A percentile compares a stretch with the other conserved stretches of the same genome.
phyloP scores from a whole-genome alignment of 192 early-diverging fungal species.

The Coemansia sp. region DNA sequence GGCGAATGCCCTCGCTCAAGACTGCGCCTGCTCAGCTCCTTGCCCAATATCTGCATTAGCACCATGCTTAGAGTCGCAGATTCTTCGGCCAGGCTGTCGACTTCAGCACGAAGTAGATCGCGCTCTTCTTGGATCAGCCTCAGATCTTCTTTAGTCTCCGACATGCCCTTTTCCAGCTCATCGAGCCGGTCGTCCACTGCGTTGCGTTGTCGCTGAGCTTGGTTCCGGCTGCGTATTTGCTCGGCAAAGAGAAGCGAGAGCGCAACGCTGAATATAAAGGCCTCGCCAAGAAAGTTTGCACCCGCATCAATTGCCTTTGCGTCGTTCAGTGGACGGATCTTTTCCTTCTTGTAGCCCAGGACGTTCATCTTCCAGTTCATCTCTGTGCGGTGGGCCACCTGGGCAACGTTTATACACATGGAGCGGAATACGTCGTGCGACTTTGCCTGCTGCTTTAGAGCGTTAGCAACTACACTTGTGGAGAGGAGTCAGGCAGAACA shows the following conservation, averaged over 20 bases:
- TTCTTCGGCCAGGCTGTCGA: slow-evolving; percentile 27
- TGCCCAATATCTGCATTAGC: slow-evolving; percentile 42
- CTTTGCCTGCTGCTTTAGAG: slow-evolving; percentile 56
- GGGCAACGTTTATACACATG: slow-evolving; percentile 74
- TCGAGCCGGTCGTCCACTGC: slow-evolving; percentile 56
- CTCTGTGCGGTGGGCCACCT: slow-evolving; percentile 74
- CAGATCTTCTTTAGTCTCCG: slow-evolving; percentile 45
- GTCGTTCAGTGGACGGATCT: slow-evolving; percentile 76
- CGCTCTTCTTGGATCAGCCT: slow-evolving; percentile 25
- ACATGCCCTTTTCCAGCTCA: slow-evolving; percentile 49
- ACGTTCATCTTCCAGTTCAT: slow-evolving; percentile 82
- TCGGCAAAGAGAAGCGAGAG: slow-evolving; percentile 69
- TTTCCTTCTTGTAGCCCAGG: slow-evolving; percentile 71
- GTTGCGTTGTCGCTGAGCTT: slow-evolving; percentile 31
- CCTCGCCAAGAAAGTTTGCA: slow-evolving; percentile 76
- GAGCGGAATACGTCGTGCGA: slow-evolving; percentile 60
- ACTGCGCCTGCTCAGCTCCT: slow-evolving; percentile 22
- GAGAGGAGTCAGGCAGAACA: neutral
- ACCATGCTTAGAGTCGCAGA: slow-evolving; percentile 19
- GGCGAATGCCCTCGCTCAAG: slow-evolving; percentile 23
- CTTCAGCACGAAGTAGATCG: slow-evolving; percentile 18
- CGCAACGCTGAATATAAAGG: slow-evolving; percentile 75
- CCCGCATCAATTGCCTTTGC: slow-evolving; percentile 76
- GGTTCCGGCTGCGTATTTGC: slow-evolving; percentile 60
- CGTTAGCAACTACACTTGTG: slow-evolving; percentile 48